A percentile compares a stretch with the other conserved stretches of the same genome.
Evolutionary conservation across 1,284 basidiomycete species (phyloP).

Genomic region (Phellopilus nigrolimitatus): DNA sequence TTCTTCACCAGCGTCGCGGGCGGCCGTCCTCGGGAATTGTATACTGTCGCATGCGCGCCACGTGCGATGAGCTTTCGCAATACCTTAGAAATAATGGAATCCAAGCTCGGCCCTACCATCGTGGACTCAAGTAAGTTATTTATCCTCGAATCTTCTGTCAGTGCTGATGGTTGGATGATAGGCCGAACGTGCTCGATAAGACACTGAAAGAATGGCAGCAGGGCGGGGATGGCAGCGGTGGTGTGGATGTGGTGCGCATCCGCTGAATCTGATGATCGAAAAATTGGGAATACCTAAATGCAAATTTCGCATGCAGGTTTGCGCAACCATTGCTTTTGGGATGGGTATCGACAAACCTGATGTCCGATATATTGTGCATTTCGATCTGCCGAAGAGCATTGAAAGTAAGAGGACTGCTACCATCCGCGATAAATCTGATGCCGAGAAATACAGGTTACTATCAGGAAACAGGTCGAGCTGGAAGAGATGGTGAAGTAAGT

Average conservation of each 20-base stretch:
- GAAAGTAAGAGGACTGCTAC: constrained; percentile 50
- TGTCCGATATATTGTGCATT: constrained; percentile 76
- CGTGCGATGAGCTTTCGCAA: constrained; percentile 64
- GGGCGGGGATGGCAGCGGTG: constrained; percentile 43
- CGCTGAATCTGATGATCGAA: constrained; percentile 34
- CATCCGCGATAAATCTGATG: constrained; percentile 6
- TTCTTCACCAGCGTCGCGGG: constrained; percentile 51
- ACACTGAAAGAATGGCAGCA: constrained; percentile 64
- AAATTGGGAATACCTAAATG: background rate
- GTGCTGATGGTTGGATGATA: constrained; percentile 25
- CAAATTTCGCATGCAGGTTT: constrained; percentile 35
- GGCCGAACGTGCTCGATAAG: constrained; percentile 46
- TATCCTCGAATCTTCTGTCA: background rate
- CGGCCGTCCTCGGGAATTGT: constrained; percentile 72
- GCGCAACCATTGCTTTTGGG: constrained; percentile 77
- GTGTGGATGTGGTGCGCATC: constrained; percentile 54
- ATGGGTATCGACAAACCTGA: constrained; percentile 86
- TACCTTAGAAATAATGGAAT: constrained; percentile 64
- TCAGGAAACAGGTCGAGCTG: constrained; percentile 86
- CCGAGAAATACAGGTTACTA: constrained; percentile 62
- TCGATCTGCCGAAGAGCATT: constrained; percentile 77
- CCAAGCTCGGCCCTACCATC: constrained; percentile 72
- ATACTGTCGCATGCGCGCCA: constrained; percentile 65
- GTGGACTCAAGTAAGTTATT: constrained; percentile 46
- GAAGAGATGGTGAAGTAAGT: constrained; percentile 75